These are phyloP conservation scores for Colletotrichum sojae DNA, from an alignment of 2,329 filamentous ascomycete species.

Conservation along the genomic window DNA sequence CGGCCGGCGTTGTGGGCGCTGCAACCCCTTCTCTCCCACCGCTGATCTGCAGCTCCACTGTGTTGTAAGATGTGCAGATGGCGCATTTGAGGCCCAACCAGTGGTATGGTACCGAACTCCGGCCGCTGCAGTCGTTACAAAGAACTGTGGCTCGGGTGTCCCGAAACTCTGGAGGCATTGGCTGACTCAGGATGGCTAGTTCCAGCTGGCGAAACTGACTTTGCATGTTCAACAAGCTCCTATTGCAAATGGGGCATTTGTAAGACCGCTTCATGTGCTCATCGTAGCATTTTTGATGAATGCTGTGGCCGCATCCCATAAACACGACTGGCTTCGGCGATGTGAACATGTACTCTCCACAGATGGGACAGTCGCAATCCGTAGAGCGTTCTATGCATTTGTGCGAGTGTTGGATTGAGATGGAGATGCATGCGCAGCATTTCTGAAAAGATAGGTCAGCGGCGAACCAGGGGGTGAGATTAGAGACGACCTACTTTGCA, in stretches of 20 bases:
- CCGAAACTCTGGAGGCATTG: conserved; percentile 89
- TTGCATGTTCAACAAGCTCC: conserved; percentile 98
- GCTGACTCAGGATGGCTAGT: conserved; percentile 87
- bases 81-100: conserved; percentile 95
- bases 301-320: conserved; percentile 96
- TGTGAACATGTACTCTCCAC: conserved; percentile 96
- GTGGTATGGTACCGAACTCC: conserved; percentile 89
- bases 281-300: conserved; percentile 91
- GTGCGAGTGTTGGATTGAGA: conserved; percentile 86
- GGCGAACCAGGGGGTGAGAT: neutral
- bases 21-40: conserved; percentile 51
- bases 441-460: conserved; percentile 64
- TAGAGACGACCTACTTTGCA: conserved; percentile 80
- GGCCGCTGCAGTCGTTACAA: conserved; percentile 95
- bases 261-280: conserved; percentile 92
- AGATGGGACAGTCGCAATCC: conserved; percentile 97
- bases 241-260: conserved; percentile 96
- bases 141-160: conserved; percentile 86
- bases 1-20: neutral
- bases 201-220: conserved; percentile 93
- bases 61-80: conserved; percentile 79
- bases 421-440: conserved; percentile 94
- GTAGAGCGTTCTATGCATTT: conserved; percentile 95
- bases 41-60: conserved; percentile 74
- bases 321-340: conserved; percentile 91